These are phyloP conservation scores for Elsinoe necatrix DNA, from an alignment of 2,329 filamentous ascomycete species.

Conservation along the genomic window DNA sequence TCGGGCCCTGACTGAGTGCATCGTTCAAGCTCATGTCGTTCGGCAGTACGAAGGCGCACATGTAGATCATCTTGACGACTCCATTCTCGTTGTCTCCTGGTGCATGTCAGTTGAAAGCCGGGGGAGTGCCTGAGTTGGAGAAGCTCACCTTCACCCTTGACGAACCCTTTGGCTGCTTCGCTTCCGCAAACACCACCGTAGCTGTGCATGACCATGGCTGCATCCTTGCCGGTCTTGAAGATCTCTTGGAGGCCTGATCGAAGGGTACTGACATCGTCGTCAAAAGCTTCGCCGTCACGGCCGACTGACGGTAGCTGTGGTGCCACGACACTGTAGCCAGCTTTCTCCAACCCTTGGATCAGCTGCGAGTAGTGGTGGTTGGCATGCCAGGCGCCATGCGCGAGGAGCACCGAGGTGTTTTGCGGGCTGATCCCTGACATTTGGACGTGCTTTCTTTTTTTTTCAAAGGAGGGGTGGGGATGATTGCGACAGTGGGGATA, in stretches of 20 bases:
- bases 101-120: background rate
- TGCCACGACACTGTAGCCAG: slow-evolving; percentile 22
- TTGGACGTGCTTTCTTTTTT: background rate
- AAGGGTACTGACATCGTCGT: slow-evolving; percentile 23
- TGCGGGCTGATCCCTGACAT: slow-evolving; percentile 5
- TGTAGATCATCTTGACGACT: slow-evolving; percentile 24
- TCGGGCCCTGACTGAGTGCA: slow-evolving; percentile 17
- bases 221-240: slow-evolving; percentile 22
- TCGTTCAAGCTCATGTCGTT: slow-evolving; percentile 20
- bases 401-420: slow-evolving; percentile 24
- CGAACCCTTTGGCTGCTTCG: slow-evolving; percentile 23
- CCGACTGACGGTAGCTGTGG: slow-evolving; percentile 20
- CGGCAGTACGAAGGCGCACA: slow-evolving; percentile 22
- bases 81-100: slow-evolving; percentile 20
- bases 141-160: slow-evolving; percentile 18
- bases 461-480: no score
- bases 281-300: slow-evolving; percentile 19
- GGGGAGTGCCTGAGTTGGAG: background rate
- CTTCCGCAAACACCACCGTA: slow-evolving; percentile 26
- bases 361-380: slow-evolving; percentile 20
- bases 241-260: slow-evolving; percentile 19
- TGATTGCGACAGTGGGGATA: background rate
- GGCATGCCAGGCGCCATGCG: slow-evolving; percentile 27
- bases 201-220: slow-evolving; percentile 27
- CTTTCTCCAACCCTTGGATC: slow-evolving; percentile 18